phyloP scores from a whole-genome alignment of 164 flowering plant genomes.

The Warburgia ugandensis region DNA sequence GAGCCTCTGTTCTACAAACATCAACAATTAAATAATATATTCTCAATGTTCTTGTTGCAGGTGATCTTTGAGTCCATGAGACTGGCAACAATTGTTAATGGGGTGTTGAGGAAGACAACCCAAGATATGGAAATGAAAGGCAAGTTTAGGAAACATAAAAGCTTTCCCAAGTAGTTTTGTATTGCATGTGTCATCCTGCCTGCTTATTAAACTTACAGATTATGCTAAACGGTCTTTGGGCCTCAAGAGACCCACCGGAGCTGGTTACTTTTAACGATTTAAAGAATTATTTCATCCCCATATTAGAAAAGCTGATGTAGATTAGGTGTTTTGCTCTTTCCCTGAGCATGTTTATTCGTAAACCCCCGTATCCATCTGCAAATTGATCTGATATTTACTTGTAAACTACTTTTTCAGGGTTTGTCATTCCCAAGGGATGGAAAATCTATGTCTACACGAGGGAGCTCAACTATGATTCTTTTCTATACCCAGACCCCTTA shows the following conservation, averaged over 20 bases:
- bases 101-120: conserved; percentile 39
- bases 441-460: conserved; percentile 45
- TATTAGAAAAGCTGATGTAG: no score
- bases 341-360: background rate
- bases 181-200: no score
- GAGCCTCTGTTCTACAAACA: background rate
- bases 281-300: no score
- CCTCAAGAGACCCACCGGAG: no score
- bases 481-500: conserved; percentile 38
- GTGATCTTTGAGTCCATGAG: conserved; percentile 45
- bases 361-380: no score
- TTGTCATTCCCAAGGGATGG: conserved; percentile 52
- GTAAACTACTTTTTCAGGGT: conserved; percentile 24
- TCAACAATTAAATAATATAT: background rate
- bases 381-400: background rate
- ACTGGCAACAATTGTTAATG: conserved; percentile 45
- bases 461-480: conserved; percentile 41
- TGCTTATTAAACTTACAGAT: no score
- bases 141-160: conserved; percentile 9
- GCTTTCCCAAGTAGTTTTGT: background rate
- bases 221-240: no score
- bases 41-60: conserved; percentile 16
- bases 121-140: conserved; percentile 45
- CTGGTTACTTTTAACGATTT: no score
- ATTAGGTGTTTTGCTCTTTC: background rate